Percentiles rank a stretch among this genome's conserved stretches.
Conservation (phyloP, 164 flowering plant species). For the Akebia trifoliata region DNA sequence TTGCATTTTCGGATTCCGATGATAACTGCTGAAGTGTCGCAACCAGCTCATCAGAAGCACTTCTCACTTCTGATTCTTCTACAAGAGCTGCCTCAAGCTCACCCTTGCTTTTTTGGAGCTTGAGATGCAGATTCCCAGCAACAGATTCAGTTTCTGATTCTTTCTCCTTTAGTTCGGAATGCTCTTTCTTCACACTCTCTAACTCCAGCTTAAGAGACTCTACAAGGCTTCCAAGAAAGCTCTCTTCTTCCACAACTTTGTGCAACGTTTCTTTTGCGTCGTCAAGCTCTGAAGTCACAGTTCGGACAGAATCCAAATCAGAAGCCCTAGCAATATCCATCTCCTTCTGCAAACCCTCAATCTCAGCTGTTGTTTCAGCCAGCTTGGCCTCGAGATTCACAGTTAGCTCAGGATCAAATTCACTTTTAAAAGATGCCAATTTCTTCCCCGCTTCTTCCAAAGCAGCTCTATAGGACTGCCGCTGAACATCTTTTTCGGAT, state of each 20-base stretch:
- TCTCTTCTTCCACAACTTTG: slow-evolving; percentile 77
- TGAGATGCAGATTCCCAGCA: slow-evolving; percentile 67
- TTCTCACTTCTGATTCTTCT: slow-evolving; percentile 50
- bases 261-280: slow-evolving; percentile 72
- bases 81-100: slow-evolving; percentile 69
- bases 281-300: slow-evolving; percentile 63
- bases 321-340: slow-evolving; percentile 52
- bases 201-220: slow-evolving; percentile 70
- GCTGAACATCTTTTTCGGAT: slow-evolving; percentile 55
- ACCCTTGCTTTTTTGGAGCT: slow-evolving; percentile 57
- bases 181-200: slow-evolving; percentile 71
- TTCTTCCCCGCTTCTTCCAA: slow-evolving; percentile 56
- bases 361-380: slow-evolving; percentile 41
- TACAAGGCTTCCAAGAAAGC: slow-evolving; percentile 43
- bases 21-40: slow-evolving; percentile 54
- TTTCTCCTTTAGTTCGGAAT: slow-evolving; percentile 61
- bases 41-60: slow-evolving; percentile 62
- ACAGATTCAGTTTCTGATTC: slow-evolving; percentile 74
- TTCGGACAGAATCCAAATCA: slow-evolving; percentile 60
- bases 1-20: slow-evolving; percentile 54
- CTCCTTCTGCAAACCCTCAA: slow-evolving; percentile 45
- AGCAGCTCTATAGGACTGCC: slow-evolving; percentile 44
- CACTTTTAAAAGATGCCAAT: slow-evolving; percentile 45
- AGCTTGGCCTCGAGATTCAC: slow-evolving; percentile 46
- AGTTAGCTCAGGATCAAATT: slow-evolving; percentile 46